Evolutionary conservation across 1,284 basidiomycete species (phyloP).

Genomic region (Ceraceosorus bombacis): DNA sequence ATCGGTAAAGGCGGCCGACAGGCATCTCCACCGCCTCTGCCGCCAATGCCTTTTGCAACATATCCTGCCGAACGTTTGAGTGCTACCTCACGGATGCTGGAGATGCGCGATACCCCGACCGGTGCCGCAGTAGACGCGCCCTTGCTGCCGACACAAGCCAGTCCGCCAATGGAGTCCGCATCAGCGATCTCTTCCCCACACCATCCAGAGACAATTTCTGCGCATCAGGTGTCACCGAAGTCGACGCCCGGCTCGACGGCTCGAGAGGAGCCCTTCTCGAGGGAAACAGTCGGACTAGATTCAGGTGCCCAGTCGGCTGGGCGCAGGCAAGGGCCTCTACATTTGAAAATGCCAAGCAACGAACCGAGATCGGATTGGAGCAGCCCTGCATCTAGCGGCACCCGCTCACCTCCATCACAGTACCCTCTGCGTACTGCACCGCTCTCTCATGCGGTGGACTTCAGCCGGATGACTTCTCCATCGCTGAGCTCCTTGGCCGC

Average conservation of each 20-base stretch:
- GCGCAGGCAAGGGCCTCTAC: too few relatives aligned
- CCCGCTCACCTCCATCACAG: background rate
- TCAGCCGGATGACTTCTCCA: background rate
- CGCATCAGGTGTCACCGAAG: too few relatives aligned
- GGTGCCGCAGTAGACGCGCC: background rate
- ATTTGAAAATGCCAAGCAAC: too few relatives aligned
- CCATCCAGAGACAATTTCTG: too few relatives aligned
- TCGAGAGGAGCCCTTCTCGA: too few relatives aligned
- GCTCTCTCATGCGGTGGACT: background rate
- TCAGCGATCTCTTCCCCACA: background rate
- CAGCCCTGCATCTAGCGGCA: too few relatives aligned
- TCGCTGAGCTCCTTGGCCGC: background rate
- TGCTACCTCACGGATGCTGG: background rate
- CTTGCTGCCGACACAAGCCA: background rate
- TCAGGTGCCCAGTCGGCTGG: too few relatives aligned
- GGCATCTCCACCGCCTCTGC: background rate
- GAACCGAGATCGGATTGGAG: too few relatives aligned
- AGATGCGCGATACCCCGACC: background rate
- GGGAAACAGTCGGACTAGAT: too few relatives aligned
- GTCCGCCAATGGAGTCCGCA: background rate
- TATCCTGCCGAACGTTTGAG: too few relatives aligned
- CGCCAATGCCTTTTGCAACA: background rate
- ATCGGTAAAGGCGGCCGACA: background rate
- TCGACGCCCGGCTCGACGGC: too few relatives aligned
- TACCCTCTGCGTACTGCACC: background rate